Evolutionary conservation across 139 green algal genomes (phyloP).

Genomic region (Chlorella ohadii): DNA sequence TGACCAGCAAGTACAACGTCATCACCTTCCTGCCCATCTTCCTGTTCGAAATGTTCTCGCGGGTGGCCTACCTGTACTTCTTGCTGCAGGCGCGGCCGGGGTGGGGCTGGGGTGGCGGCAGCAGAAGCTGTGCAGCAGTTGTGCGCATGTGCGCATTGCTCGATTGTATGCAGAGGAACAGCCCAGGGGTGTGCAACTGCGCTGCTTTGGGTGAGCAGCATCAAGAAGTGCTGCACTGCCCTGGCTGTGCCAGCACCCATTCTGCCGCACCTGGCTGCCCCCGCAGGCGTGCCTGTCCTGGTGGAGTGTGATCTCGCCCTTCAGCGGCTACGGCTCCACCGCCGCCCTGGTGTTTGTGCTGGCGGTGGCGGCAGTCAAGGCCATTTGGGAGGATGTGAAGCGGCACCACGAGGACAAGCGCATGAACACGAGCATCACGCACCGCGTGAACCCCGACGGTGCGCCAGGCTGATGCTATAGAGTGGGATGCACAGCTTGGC

Average conservation of each 20-base stretch:
- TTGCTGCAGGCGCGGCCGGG: constrained; percentile 50
- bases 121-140: background rate
- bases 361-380: constrained; percentile 66
- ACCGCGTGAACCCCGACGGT: constrained; percentile 61
- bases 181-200: no score
- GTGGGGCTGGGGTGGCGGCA: background rate
- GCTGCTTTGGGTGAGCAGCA: no score
- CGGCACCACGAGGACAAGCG: constrained; percentile 63
- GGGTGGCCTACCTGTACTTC: constrained; percentile 90
- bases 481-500: no score
- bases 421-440: constrained; percentile 67
- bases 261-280: background rate
- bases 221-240: no score
- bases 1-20: constrained; percentile 84
- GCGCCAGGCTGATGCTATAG: background rate
- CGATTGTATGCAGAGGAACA: no score
- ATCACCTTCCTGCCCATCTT: constrained; percentile 82
- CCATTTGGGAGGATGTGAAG: constrained; percentile 68
- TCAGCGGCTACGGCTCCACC: constrained; percentile 57
- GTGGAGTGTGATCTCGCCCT: constrained; percentile 65
- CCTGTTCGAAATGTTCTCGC: constrained; percentile 82
- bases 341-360: constrained; percentile 71
- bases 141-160: no score
- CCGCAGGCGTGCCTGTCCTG: constrained; percentile 60
- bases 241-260: background rate